Conservation (phyloP, 306 rosid species). For the Cucurbita pepo region DNA sequence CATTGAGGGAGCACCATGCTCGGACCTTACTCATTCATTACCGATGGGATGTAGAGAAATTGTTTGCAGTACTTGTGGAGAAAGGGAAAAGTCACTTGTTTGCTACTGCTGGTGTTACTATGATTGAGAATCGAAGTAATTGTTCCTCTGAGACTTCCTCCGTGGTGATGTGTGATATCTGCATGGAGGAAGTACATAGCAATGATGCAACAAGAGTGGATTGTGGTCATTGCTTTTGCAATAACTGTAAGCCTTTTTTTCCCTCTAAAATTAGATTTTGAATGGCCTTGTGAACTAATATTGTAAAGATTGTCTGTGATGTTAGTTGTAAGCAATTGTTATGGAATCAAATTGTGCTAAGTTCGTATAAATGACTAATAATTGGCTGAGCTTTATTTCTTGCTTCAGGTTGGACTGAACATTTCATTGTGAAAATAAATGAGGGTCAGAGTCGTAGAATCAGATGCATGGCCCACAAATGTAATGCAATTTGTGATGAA, state of each 20-base stretch:
- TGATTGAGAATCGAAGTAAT: conserved; percentile 26
- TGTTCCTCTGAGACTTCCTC: conserved; percentile 16
- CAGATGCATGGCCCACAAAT: conserved; percentile 81
- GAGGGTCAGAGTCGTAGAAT: conserved; percentile 95
- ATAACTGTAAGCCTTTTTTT: conserved; percentile 41
- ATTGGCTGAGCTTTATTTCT: not conserved
- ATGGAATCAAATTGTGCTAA: not conserved
- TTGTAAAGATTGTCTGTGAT: not conserved
- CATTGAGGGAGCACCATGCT: conserved; percentile 64
- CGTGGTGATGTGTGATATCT: conserved; percentile 44
- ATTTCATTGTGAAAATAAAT: conserved; percentile 75
- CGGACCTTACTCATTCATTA: conserved; percentile 71
- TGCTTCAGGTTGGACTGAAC: conserved; percentile 70
- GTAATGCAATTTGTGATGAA: conserved; percentile 84
- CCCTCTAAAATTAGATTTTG: not conserved
- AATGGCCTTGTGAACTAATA: not conserved
- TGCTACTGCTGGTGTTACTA: conserved; percentile 62
- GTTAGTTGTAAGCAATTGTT: not conserved
- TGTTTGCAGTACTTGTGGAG: conserved; percentile 57
- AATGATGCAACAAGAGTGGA: conserved; percentile 63
- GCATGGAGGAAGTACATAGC: conserved; percentile 59
- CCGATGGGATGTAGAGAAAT: conserved; percentile 77
- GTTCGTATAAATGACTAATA: not conserved
- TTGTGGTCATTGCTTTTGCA: conserved; percentile 92
- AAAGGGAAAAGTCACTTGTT: conserved; percentile 40